Conservation (phyloP, 2,329 filamentous ascomycete genomes). For the Coniochaeta hoffmannii region DNA sequence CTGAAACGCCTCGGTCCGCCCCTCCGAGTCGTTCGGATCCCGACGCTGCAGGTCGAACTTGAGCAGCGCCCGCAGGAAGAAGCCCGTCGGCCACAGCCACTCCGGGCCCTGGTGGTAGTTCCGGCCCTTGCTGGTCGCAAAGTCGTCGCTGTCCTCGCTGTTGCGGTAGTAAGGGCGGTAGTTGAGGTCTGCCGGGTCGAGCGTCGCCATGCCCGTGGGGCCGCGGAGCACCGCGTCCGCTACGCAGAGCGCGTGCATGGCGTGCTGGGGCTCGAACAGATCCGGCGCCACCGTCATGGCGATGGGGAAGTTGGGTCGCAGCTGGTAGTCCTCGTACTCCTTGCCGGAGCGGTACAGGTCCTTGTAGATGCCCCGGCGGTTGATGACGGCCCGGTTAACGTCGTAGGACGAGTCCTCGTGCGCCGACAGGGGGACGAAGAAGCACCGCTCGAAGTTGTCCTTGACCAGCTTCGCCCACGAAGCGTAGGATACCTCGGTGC, state of each 20-base stretch:
- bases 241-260: constrained; percentile 69
- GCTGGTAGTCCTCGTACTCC: constrained; percentile 95
- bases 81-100: constrained; percentile 96
- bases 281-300: constrained; percentile 91
- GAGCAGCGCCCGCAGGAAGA: constrained; percentile 84
- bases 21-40: constrained; percentile 45
- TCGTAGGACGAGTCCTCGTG: constrained; percentile 71
- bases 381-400: constrained; percentile 70
- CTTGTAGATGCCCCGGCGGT: constrained; percentile 95
- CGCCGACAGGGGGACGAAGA: constrained; percentile 68
- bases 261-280: constrained; percentile 73
- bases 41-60: constrained; percentile 80
- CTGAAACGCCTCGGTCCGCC: constrained; percentile 82
- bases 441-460: constrained; percentile 83
- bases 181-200: constrained; percentile 86
- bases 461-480: constrained; percentile 79
- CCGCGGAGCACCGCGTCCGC: constrained; percentile 76
- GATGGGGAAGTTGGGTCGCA: constrained; percentile 89
- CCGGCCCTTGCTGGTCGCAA: constrained; percentile 84
- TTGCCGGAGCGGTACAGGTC: constrained; percentile 91
- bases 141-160: constrained; percentile 85
- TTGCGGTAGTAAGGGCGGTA: constrained; percentile 95
- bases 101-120: constrained; percentile 99
- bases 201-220: constrained; percentile 89
- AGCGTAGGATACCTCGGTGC: constrained; percentile 56